These are phyloP conservation scores for Astraeus odoratus DNA, from an alignment of 768 basidiomycete species.

Conservation along the genomic window DNA sequence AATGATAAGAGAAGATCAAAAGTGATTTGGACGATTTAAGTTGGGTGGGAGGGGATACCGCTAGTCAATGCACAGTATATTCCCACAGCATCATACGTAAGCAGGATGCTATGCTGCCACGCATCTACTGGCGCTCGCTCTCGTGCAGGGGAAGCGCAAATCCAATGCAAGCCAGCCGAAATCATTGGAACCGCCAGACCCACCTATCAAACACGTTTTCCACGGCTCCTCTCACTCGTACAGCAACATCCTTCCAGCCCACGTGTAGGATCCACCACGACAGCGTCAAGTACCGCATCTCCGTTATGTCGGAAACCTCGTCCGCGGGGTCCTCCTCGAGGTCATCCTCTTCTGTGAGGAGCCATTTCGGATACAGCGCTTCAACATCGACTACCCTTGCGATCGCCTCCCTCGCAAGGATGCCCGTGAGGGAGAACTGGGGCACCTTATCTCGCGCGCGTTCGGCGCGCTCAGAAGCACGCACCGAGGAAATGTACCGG, in stretches of 20 bases:
- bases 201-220: constrained; percentile 83
- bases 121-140: neutral
- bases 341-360: constrained; percentile 18
- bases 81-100: too few species aligned
- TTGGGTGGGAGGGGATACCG: too few species aligned
- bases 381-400: constrained; percentile 22
- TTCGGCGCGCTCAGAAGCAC: constrained; percentile 56
- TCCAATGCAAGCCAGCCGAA: neutral
- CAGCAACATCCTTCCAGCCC: constrained; percentile 82
- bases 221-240: constrained; percentile 65
- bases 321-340: constrained; percentile 22
- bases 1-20: too few species aligned
- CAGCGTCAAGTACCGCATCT: constrained; percentile 75
- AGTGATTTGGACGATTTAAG: too few species aligned
- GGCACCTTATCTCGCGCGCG: constrained; percentile 34
- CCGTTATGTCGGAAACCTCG: constrained; percentile 57
- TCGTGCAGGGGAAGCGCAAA: neutral
- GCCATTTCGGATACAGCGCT: constrained; percentile 16
- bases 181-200: constrained; percentile 21
- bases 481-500: constrained; percentile 69
- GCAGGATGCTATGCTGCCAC: too few species aligned
- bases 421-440: constrained; percentile 22
- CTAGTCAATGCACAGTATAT: too few species aligned
- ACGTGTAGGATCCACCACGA: constrained; percentile 93
- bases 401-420: constrained; percentile 20